Conservation (phyloP, 2,329 filamentous ascomycete genomes). For the Ceratocystis huliohia region DNA sequence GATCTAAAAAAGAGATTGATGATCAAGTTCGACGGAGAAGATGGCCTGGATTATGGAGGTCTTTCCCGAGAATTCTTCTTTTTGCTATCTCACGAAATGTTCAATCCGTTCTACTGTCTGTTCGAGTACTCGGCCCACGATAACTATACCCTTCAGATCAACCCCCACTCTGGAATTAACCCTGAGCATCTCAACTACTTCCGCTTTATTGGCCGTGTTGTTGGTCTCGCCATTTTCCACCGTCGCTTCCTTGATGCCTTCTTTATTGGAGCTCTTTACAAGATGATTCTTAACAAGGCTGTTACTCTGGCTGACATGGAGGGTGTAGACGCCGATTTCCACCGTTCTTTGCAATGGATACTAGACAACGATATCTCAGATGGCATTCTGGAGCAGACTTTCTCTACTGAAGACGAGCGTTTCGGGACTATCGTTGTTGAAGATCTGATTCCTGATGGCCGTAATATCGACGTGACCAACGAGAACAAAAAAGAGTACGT, state of each 20-base stretch:
- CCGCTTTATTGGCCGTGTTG: constrained; percentile 97
- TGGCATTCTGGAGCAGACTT: constrained; percentile 86
- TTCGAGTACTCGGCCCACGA: constrained; percentile 99
- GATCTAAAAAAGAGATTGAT: constrained; percentile 97
- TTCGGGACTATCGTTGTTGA: constrained; percentile 92
- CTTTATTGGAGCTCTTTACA: constrained; percentile 98
- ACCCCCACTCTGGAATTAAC: constrained; percentile 97
- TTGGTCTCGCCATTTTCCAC: constrained; percentile 96
- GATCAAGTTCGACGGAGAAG: constrained; percentile 99
- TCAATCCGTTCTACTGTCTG: constrained; percentile 98
- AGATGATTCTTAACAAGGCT: constrained; percentile 94
- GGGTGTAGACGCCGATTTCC: constrained; percentile 95
- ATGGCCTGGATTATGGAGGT: constrained; percentile 94
- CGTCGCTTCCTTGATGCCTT: constrained; percentile 94
- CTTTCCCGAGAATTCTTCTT: constrained; percentile 99
- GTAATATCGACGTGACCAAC: constrained; percentile 91
- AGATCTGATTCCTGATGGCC: constrained; percentile 79
- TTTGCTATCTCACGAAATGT: constrained; percentile 98
- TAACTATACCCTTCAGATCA: constrained; percentile 99
- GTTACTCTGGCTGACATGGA: constrained; percentile 94
- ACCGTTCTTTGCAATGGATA: constrained; percentile 93
- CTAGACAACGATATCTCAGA: constrained; percentile 92
- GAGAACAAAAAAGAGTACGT: constrained; percentile 99
- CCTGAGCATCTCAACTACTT: constrained; percentile 99
- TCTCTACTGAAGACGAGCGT: constrained; percentile 92